These are phyloP conservation scores for Talaromyces sp. DNA, from an alignment of 2,329 filamentous ascomycete genomes.

Conservation along the genomic window DNA sequence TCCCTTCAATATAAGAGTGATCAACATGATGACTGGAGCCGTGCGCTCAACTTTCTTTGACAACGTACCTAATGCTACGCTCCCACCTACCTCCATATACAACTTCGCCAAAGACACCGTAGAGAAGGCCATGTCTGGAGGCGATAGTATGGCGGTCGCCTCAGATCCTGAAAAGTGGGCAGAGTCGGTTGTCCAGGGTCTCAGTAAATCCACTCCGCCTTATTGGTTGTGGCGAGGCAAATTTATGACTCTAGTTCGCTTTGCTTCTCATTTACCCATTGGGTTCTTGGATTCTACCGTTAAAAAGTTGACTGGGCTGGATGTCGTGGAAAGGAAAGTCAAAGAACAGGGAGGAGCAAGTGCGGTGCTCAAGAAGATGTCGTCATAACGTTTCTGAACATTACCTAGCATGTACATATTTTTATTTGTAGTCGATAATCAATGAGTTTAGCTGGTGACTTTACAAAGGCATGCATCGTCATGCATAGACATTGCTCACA, in stretches of 20 bases:
- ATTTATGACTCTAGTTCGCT: neutral
- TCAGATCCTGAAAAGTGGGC: neutral
- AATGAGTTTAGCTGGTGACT: neutral
- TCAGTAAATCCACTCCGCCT: constrained; percentile 6
- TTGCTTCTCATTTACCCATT: neutral
- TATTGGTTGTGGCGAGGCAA: constrained; percentile 4
- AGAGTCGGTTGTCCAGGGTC: neutral
- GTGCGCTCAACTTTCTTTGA: neutral
- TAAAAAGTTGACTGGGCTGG: neutral
- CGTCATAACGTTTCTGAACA: neutral
- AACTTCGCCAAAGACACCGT: constrained; percentile 5
- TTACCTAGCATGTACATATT: neutral
- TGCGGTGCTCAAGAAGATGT: neutral
- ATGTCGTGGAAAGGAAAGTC: neutral
- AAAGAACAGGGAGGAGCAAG: neutral
- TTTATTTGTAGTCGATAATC: neutral
- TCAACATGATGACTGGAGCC: constrained; percentile 1
- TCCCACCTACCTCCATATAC: constrained; percentile 9
- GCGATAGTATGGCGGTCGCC: neutral
- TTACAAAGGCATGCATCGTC: neutral
- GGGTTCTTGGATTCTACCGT: constrained; percentile 3
- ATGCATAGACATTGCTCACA: neutral
- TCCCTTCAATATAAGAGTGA: constrained; percentile 7
- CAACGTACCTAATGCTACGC: neutral
- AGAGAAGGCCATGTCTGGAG: neutral